phyloP scores from a whole-genome alignment of 768 basidiomycete species.

The Tulasnella sp. region DNA sequence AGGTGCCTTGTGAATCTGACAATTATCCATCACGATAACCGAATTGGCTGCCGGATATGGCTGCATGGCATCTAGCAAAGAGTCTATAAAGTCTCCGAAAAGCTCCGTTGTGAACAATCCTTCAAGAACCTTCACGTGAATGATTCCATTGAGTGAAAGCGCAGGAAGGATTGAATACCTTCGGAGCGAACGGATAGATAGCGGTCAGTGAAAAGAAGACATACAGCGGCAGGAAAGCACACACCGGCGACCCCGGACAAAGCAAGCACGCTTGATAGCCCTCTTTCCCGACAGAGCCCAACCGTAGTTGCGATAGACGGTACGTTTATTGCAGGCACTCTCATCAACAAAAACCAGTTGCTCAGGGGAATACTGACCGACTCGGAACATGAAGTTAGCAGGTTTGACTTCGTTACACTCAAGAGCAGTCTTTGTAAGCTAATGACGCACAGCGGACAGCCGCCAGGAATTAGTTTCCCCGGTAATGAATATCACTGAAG shows the following conservation, averaged over 20 bases:
- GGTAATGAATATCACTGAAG: no score
- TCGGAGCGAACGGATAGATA: no score
- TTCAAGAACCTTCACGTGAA: slow-evolving; percentile 33
- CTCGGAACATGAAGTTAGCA: slow-evolving; percentile 7
- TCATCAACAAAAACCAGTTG: slow-evolving; percentile 24
- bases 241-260: slow-evolving; percentile 29
- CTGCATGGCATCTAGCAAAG: slow-evolving; percentile 31
- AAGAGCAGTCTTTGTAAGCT: slow-evolving; percentile 26
- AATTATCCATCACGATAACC: slow-evolving; percentile 43
- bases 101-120: slow-evolving; percentile 31
- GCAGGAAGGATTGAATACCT: slow-evolving; percentile 38
- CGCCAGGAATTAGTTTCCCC: background rate
- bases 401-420: slow-evolving; percentile 28
- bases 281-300: slow-evolving; percentile 26
- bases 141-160: slow-evolving; percentile 35
- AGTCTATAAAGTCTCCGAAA: slow-evolving; percentile 34
- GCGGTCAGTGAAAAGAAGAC: no score
- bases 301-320: slow-evolving; percentile 19
- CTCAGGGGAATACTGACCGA: slow-evolving; percentile 13
- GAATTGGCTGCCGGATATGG: slow-evolving; percentile 35
- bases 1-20: slow-evolving; percentile 41
- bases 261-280: slow-evolving; percentile 5
- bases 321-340: slow-evolving; percentile 17
- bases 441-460: background rate
- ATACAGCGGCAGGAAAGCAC: no score